Base-by-base conservation (phyloP, 1,139 yeast species). In the Yamadazyma songkhlaensis region DNA sequence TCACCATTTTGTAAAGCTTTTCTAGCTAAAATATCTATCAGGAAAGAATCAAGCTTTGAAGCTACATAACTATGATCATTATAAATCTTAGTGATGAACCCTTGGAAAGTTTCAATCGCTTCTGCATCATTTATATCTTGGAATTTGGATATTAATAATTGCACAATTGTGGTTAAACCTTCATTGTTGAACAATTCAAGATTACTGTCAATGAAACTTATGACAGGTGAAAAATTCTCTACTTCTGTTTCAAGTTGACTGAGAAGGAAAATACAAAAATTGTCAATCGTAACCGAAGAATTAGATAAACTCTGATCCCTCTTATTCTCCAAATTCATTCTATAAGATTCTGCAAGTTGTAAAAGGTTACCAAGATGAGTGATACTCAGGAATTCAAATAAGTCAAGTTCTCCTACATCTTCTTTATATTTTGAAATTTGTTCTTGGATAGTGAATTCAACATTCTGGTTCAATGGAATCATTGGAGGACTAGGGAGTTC, bases 21-120 rank as follows among this genome's bases (percentile, higher is more conserved):
- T 25, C 40, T 41, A 2, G 64, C 61, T 26, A 67, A 48, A 12
- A 50, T 48, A 38, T 69, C 67, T 30, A 65, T 46, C 14, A 48
- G 42, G 4, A 34, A 31, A 1, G 60, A 49, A 23, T 50, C 53
- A 25, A 67, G 45, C 9, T 47, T 32, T 14, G 29, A 22, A 15
- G 31, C 28, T 2, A 33, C 21, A 21, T 33, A 25, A n/a, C 13
- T 21, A 13, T 33, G 29, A 9, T 33, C 31, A 3, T 9, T 14
- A 33, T 22, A 33, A 12, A 33, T 13, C 12, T 20, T 27, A 4
- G 17, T 21, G 15, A 33, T 27, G 15, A 33, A 33, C 3, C 22
- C 12, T 6, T 33, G 27, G 9, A 33, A 26, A 10, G 9, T 11
- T 21, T 11, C 12, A 28, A 10, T 33, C 10, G 22, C 22, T 11